These are phyloP conservation scores for Ceratobasidium sp. DNA, from an alignment of 1,284 basidiomycete species.

Conservation along the genomic window DNA sequence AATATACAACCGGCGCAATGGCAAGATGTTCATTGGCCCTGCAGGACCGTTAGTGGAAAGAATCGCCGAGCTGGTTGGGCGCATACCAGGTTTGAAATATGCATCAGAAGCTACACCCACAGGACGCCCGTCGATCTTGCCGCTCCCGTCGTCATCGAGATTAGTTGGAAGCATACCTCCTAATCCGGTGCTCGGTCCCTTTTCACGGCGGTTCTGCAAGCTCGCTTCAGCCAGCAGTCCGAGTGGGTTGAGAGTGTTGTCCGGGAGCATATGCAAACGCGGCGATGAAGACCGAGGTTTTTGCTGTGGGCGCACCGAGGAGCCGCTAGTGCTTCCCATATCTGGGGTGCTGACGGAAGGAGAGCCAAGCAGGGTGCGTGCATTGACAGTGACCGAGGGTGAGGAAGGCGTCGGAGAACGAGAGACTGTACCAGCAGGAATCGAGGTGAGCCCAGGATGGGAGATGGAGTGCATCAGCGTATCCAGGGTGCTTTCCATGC, in stretches of 20 bases:
- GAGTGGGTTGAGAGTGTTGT: slow-evolving; percentile 88
- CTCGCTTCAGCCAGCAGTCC: slow-evolving; percentile 91
- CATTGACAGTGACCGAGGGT: slow-evolving; percentile 49
- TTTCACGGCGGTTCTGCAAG: slow-evolving; percentile 75
- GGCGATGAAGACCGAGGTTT: slow-evolving; percentile 53
- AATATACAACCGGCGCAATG: slow-evolving; percentile 84
- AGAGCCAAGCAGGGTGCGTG: slow-evolving; percentile 46
- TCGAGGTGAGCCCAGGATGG: slow-evolving; percentile 66
- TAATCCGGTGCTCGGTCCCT: slow-evolving; percentile 25
- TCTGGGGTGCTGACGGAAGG: slow-evolving; percentile 39
- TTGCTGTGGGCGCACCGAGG: slow-evolving; percentile 7
- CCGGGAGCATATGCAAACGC: slow-evolving; percentile 88
- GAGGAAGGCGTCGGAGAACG: slow-evolving; percentile 74
- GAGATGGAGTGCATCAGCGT: slow-evolving; percentile 84
- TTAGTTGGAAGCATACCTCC: slow-evolving; percentile 23
- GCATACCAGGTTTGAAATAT: slow-evolving; percentile 91
- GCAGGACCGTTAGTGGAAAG: slow-evolving; percentile 29
- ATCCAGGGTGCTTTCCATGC: slow-evolving; percentile 92
- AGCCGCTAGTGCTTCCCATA: slow-evolving; percentile 2
- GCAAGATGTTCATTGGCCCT: slow-evolving; percentile 87
- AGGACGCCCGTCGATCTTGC: slow-evolving; percentile 59
- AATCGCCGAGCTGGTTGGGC: slow-evolving; percentile 29
- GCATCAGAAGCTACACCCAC: slow-evolving; percentile 56
- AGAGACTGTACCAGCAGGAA: slow-evolving; percentile 78
- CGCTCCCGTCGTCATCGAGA: slow-evolving; percentile 67